phyloP scores from a whole-genome alignment of 2,329 filamentous ascomycete species.

The Neospermospora avenae region DNA sequence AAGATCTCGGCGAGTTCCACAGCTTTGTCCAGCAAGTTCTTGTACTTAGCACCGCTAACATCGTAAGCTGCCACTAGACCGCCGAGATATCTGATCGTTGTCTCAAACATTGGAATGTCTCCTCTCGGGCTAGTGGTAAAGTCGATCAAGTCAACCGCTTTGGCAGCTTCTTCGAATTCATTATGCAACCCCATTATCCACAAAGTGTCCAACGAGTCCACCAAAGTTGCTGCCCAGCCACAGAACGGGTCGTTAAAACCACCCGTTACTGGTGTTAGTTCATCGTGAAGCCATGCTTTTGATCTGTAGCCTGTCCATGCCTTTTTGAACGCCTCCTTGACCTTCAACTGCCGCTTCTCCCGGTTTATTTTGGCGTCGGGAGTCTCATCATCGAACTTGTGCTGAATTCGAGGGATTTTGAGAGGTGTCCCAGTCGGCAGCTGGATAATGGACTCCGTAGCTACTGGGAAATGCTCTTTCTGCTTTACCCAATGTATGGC shows the following conservation, averaged over 20 bases:
- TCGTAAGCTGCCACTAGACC: conserved; percentile 85
- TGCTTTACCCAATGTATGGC: conserved; percentile 69
- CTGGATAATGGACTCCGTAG: conserved; percentile 64
- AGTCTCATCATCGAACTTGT: conserved; percentile 65
- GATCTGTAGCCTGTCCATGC: conserved; percentile 81
- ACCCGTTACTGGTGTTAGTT: conserved; percentile 71
- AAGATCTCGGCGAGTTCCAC: conserved; percentile 68
- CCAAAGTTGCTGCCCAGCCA: conserved; percentile 84
- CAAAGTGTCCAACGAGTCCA: conserved; percentile 78
- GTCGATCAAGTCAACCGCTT: conserved; percentile 69
- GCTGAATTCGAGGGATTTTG: conserved; percentile 73
- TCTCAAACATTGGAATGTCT: conserved; percentile 89
- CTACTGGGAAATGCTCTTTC: conserved; percentile 74
- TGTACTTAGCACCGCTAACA: conserved; percentile 68
- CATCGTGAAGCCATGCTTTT: conserved; percentile 82
- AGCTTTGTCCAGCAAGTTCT: conserved; percentile 66
- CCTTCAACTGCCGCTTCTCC: conserved; percentile 57
- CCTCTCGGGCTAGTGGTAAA: conserved; percentile 68
- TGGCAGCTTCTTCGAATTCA: conserved; percentile 76
- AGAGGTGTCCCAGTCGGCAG: conserved; percentile 71
- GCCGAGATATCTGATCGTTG: conserved; percentile 85
- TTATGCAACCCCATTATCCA: conserved; percentile 81
- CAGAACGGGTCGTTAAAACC: conserved; percentile 77
- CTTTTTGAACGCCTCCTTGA: conserved; percentile 72
- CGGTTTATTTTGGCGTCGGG: conserved; percentile 58